Percentiles rank a stretch among this genome's conserved stretches.
phyloP scores from a whole-genome alignment of 331 rosid genomes.

The Telfairia occidentalis region DNA sequence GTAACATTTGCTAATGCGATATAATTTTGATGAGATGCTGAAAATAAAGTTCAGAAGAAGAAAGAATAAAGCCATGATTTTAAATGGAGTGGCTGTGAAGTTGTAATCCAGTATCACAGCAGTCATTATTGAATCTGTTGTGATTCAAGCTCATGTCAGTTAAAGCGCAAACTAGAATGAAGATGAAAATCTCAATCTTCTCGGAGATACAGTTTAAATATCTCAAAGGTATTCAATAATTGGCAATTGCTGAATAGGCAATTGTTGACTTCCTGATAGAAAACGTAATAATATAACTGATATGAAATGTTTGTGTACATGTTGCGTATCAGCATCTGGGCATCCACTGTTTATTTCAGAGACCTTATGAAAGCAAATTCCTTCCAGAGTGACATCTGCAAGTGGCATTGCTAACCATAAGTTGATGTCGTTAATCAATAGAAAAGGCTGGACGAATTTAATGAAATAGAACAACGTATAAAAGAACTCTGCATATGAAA shows the following conservation, averaged over 20 bases:
- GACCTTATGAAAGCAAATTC: slow-evolving; percentile 2
- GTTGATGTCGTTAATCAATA: background rate
- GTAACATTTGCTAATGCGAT: background rate
- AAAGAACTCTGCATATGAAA: background rate
- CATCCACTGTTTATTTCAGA: background rate
- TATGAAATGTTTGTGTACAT: background rate
- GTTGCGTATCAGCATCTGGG: background rate
- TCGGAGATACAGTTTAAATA: background rate
- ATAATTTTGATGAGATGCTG: background rate
- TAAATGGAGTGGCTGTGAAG: background rate
- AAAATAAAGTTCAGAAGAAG: background rate
- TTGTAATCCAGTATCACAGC: slow-evolving; percentile 2
- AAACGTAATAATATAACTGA: slow-evolving; percentile 3
- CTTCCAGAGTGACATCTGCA: slow-evolving; percentile 12
- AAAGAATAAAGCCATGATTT: background rate
- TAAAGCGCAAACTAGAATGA: background rate
- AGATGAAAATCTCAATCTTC: background rate
- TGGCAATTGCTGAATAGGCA: background rate
- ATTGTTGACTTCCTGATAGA: slow-evolving; percentile 7
- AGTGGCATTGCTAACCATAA: background rate
- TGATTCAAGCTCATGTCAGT: background rate
- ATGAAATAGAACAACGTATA: background rate
- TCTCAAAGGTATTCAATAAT: background rate
- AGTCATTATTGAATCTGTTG: background rate
- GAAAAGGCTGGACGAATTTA: background rate